A percentile compares a stretch with the other conserved stretches of the same genome.
Conservation (phyloP, 2,329 filamentous ascomycete species). For the Plectosphaerella sp. region DNA sequence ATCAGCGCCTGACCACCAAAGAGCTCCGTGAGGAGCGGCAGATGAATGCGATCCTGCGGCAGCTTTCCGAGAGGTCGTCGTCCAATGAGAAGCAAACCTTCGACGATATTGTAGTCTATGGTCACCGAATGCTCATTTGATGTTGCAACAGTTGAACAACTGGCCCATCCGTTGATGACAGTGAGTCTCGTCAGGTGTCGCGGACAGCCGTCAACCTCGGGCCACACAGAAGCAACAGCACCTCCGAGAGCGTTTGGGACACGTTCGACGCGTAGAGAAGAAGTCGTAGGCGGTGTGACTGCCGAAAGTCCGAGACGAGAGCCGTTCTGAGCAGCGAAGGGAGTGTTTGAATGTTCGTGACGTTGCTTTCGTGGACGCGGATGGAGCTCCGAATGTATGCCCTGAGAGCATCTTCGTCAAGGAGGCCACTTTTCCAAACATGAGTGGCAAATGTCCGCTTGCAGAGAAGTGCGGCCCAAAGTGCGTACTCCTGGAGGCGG, state of each 20-base stretch:
- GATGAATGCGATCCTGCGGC: slow-evolving; percentile 43
- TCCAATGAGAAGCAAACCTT: slow-evolving; percentile 29
- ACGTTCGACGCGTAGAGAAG: slow-evolving; percentile 29
- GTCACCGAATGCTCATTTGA: slow-evolving; percentile 16
- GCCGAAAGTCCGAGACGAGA: slow-evolving; percentile 42
- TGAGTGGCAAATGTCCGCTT: slow-evolving; percentile 28
- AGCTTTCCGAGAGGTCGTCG: slow-evolving; percentile 36
- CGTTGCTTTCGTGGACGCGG: slow-evolving; percentile 40
- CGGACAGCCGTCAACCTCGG: slow-evolving; percentile 19
- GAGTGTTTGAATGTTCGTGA: slow-evolving; percentile 28
- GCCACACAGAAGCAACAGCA: slow-evolving; percentile 38
- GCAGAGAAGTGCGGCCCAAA: slow-evolving; percentile 55
- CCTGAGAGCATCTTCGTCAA: slow-evolving; percentile 11
- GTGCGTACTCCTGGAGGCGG: slow-evolving; percentile 36
- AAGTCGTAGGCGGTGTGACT: slow-evolving; percentile 28
- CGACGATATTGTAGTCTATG: slow-evolving; percentile 28
- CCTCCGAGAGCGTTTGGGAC: slow-evolving; percentile 16
- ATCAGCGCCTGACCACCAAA: slow-evolving; percentile 50
- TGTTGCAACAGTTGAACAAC: slow-evolving; percentile 5
- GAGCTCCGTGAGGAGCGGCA: slow-evolving; percentile 37
- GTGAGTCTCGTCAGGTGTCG: slow-evolving; percentile 4
- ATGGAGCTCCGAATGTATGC: slow-evolving; percentile 19
- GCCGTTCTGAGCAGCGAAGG: slow-evolving; percentile 26
- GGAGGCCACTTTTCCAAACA: background rate
- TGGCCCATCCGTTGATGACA: slow-evolving; percentile 22